Conservation (phyloP, 1,284 basidiomycete species). For the Fomitopsis schrenkii region DNA sequence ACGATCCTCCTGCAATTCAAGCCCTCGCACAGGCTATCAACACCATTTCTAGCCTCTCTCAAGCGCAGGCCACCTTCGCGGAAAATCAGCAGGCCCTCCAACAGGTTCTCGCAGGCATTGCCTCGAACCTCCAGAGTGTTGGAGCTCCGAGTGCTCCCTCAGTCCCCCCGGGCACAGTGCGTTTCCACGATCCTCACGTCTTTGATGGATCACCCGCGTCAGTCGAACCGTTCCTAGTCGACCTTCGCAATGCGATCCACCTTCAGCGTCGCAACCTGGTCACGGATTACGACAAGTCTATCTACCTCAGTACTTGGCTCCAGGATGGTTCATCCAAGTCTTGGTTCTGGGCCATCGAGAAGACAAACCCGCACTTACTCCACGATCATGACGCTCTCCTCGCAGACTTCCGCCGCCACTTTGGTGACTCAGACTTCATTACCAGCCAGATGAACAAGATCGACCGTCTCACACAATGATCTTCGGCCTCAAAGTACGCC, state of each 20-base stretch:
- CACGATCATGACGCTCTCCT: not conserved
- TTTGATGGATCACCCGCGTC: not conserved
- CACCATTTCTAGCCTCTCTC: not conserved
- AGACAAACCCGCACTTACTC: not conserved
- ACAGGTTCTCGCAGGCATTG: too few species aligned
- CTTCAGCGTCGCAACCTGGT: not conserved
- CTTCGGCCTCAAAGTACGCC: not conserved
- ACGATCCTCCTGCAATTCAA: not conserved
- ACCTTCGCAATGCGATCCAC: not conserved
- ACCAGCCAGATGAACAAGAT: not conserved
- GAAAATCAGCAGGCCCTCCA: too few species aligned
- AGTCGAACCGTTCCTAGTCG: not conserved
- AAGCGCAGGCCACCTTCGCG: too few species aligned
- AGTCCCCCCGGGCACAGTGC: too few species aligned
- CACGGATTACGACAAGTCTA: not conserved
- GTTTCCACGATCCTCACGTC: too few species aligned
- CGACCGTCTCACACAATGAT: not conserved
- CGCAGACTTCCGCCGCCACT: not conserved
- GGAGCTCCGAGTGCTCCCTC: too few species aligned
- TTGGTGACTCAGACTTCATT: not conserved
- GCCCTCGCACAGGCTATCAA: not conserved
- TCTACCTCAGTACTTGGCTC: conserved; percentile 1
- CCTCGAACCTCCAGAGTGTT: too few species aligned
- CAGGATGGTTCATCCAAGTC: not conserved
- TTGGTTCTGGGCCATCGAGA: conserved; percentile 3